Conservation (phyloP, 2,329 filamentous ascomycete species). For the Xylariaceae sp. region DNA sequence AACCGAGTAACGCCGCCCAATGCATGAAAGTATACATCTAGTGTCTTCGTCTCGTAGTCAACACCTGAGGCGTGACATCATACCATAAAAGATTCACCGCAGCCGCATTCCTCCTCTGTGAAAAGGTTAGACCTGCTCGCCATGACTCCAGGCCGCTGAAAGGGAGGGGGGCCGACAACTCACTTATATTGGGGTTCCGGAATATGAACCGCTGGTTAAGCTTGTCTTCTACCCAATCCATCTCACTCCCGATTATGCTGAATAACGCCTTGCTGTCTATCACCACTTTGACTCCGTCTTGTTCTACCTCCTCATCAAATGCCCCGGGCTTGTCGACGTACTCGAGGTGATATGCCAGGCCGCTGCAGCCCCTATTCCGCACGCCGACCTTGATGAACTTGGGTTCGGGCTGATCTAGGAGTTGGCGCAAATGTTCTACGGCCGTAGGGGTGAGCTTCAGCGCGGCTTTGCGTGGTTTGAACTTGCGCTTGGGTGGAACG, state of each 20-base stretch:
- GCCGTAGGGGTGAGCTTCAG: slow-evolving; percentile 81
- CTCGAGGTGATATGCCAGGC: slow-evolving; percentile 87
- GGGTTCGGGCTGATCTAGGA: slow-evolving; percentile 81
- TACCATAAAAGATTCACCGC: slow-evolving; percentile 94
- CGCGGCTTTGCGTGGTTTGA: slow-evolving; percentile 82
- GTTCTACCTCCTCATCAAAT: slow-evolving; percentile 90
- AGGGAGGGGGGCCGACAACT: slow-evolving; percentile 46
- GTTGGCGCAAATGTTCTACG: slow-evolving; percentile 68
- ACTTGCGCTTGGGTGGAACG: slow-evolving; percentile 58
- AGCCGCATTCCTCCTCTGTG: slow-evolving; percentile 90
- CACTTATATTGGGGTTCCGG: slow-evolving; percentile 96
- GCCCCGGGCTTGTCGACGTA: slow-evolving; percentile 86
- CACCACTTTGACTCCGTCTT: slow-evolving; percentile 91
- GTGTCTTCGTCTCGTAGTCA: slow-evolving; percentile 5
- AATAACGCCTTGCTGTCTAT: slow-evolving; percentile 97
- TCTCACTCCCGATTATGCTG: slow-evolving; percentile 97
- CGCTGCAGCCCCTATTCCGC: slow-evolving; percentile 89
- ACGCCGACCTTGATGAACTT: slow-evolving; percentile 94
- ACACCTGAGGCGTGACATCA: slow-evolving; percentile 30
- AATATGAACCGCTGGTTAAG: slow-evolving; percentile 90
- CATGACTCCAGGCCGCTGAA: not conserved
- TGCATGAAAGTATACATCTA: slow-evolving; percentile 23
- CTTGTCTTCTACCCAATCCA: slow-evolving; percentile 98
- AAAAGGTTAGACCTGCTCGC: slow-evolving; percentile 31
- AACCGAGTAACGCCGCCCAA: slow-evolving; percentile 26